Evolutionary conservation across 2,329 filamentous ascomycete genomes (phyloP).

Genomic region (Madurella fahalii): DNA sequence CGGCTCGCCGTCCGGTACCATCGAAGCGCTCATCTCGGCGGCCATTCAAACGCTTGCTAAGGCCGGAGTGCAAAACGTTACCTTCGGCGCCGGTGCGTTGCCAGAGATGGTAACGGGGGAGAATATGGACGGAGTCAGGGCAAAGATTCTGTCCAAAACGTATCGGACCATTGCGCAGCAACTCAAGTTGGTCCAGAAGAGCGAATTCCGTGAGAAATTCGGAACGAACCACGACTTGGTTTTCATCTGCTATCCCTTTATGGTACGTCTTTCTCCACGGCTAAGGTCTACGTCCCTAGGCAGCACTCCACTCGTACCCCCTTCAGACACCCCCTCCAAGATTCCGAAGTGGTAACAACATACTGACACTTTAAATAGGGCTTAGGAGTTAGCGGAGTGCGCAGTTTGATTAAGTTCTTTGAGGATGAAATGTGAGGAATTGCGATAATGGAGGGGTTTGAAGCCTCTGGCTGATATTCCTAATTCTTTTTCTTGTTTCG

Average conservation of each 20-base stretch:
- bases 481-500: not conserved
- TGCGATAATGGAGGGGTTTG: not conserved
- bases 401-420: slow-evolving; percentile 87
- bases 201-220: slow-evolving; percentile 86
- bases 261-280: slow-evolving; percentile 38
- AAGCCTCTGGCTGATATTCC: not conserved
- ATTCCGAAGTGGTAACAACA: no score
- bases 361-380: slow-evolving; percentile 31
- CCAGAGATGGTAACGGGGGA: slow-evolving; percentile 71
- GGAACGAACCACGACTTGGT: slow-evolving; percentile 78
- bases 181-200: slow-evolving; percentile 77
- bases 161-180: slow-evolving; percentile 81
- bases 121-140: slow-evolving; percentile 74
- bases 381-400: slow-evolving; percentile 73
- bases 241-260: slow-evolving; percentile 85
- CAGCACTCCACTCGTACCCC: no score
- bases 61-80: slow-evolving; percentile 61
- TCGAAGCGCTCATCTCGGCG: slow-evolving; percentile 67
- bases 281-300: no score
- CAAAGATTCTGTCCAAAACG: slow-evolving; percentile 75
- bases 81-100: slow-evolving; percentile 81
- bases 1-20: slow-evolving; percentile 76
- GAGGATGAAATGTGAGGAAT: slow-evolving; percentile 50
- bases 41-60: slow-evolving; percentile 30
- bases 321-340: no score